Percentiles rank a stretch among this genome's conserved stretches.
Conservation (phyloP, 2,329 filamentous ascomycete genomes). For the Fusarium pilosicola region DNA sequence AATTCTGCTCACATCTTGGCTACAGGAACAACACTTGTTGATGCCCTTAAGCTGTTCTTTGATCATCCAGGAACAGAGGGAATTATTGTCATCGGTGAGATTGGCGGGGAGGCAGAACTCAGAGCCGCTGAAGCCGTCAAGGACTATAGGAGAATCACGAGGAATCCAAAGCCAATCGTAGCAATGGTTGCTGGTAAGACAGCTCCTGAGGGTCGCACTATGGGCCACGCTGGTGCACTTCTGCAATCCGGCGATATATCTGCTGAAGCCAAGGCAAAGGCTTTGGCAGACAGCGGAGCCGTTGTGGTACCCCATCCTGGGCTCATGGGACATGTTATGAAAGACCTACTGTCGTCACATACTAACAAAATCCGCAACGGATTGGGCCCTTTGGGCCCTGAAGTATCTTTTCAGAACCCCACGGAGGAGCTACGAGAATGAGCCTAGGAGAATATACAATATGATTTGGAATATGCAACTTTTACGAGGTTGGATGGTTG, state of each 20-base stretch:
- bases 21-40: slow-evolving; percentile 71
- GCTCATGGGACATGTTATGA: slow-evolving; percentile 51
- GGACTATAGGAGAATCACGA: slow-evolving; percentile 64
- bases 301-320: slow-evolving; percentile 52
- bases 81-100: slow-evolving; percentile 77
- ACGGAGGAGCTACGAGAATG: background rate
- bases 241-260: slow-evolving; percentile 46
- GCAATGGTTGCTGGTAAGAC: slow-evolving; percentile 73
- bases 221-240: slow-evolving; percentile 80
- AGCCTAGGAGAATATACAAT: background rate
- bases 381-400: background rate
- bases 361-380: background rate
- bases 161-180: slow-evolving; percentile 71
- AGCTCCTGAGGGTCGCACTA: slow-evolving; percentile 69
- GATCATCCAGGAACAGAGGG: slow-evolving; percentile 74
- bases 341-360: slow-evolving; percentile 38
- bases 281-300: slow-evolving; percentile 50
- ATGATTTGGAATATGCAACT: background rate
- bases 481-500: background rate
- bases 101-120: slow-evolving; percentile 75
- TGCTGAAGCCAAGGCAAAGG: slow-evolving; percentile 48
- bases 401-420: background rate
- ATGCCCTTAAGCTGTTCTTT: slow-evolving; percentile 75
- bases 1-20: background rate
- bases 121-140: slow-evolving; percentile 77